A percentile compares a stretch with the other conserved stretches of the same genome.
Conservation (phyloP, 139 green algal genomes). For the Tetradesmus obliquus region DNA sequence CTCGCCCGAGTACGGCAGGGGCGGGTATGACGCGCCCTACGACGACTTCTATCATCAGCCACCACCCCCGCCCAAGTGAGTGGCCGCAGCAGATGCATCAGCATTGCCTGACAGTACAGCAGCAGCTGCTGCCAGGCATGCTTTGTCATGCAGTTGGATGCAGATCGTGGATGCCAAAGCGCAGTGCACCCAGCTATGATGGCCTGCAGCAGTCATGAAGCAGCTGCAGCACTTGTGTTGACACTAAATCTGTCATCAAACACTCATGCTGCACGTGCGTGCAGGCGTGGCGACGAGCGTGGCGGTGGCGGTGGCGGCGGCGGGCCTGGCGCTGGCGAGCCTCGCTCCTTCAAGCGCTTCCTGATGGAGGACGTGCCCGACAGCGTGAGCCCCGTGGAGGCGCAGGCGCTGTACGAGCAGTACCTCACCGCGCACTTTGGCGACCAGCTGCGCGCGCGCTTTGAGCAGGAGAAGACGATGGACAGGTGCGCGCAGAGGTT, state of each 20-base stretch:
- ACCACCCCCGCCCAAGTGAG: slow-evolving; percentile 37
- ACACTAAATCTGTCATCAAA: neutral
- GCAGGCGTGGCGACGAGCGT: neutral
- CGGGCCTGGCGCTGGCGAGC: neutral
- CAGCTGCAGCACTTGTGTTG: neutral
- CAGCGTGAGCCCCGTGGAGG: slow-evolving; percentile 65
- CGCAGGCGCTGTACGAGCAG: slow-evolving; percentile 65
- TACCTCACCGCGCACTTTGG: slow-evolving; percentile 77
- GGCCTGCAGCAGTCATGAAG: neutral
- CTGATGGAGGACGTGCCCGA: slow-evolving; percentile 54
- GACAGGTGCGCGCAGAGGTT: slow-evolving; percentile 31
- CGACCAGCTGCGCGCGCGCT: slow-evolving; percentile 62
- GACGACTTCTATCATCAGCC: slow-evolving; percentile 30
- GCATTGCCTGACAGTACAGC: neutral
- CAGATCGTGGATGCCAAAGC: neutral
- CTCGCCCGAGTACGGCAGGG: slow-evolving; percentile 25
- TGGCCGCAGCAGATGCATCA: neutral
- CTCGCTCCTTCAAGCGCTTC: slow-evolving; percentile 68
- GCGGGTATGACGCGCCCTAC: slow-evolving; percentile 1
- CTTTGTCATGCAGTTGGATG: neutral
- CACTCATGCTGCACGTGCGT: neutral
- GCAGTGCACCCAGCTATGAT: no score
- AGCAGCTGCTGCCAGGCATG: neutral
- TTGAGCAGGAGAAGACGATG: slow-evolving; percentile 67
- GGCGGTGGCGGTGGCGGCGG: slow-evolving; percentile 13